Percentiles rank a stretch among this genome's conserved stretches.
These are phyloP conservation scores for Serendipita indica DNA, from an alignment of 768 basidiomycete genomes.

Conservation along the genomic window DNA sequence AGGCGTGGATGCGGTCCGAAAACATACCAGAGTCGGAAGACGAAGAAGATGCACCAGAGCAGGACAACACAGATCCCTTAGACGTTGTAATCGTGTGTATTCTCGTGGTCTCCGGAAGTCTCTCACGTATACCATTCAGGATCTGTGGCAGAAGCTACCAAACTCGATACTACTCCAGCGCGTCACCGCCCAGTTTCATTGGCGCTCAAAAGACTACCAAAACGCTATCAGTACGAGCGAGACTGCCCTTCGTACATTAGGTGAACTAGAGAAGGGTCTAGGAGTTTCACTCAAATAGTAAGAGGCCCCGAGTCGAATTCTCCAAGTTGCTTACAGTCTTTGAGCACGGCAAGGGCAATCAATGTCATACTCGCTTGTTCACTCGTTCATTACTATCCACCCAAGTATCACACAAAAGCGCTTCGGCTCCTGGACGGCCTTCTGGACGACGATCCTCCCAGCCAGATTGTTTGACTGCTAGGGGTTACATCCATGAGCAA, in stretches of 20 bases:
- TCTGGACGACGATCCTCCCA: conserved; percentile 48
- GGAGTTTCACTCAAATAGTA: conserved; percentile 32
- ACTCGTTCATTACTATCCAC: conserved; percentile 72
- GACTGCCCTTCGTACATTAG: conserved; percentile 45
- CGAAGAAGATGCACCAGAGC: conserved; percentile 15
- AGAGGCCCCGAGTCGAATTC: background rate
- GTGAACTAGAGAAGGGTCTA: conserved; percentile 44
- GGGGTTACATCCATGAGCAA: conserved; percentile 56
- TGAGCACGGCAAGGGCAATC: conserved; percentile 50
- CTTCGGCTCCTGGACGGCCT: conserved; percentile 58
- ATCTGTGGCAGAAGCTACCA: conserved; percentile 34
- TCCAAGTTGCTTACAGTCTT: background rate
- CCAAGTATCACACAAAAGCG: conserved; percentile 78
- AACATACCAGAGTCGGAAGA: conserved; percentile 13
- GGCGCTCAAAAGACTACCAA: conserved; percentile 55
- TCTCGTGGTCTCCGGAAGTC: background rate
- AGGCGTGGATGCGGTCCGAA: background rate
- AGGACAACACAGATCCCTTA: conserved; percentile 37
- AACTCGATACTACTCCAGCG: conserved; percentile 54
- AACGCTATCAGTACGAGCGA: conserved; percentile 60
- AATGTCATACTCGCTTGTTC: conserved; percentile 58
- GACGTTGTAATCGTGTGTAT: conserved; percentile 46
- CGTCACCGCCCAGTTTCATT: conserved; percentile 49
- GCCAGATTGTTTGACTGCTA: conserved; percentile 50
- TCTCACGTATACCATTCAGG: conserved; percentile 26